Evolutionary conservation across 352 stramenopile genomes (phyloP).

Genomic region (Aphanomyces stellatus): DNA sequence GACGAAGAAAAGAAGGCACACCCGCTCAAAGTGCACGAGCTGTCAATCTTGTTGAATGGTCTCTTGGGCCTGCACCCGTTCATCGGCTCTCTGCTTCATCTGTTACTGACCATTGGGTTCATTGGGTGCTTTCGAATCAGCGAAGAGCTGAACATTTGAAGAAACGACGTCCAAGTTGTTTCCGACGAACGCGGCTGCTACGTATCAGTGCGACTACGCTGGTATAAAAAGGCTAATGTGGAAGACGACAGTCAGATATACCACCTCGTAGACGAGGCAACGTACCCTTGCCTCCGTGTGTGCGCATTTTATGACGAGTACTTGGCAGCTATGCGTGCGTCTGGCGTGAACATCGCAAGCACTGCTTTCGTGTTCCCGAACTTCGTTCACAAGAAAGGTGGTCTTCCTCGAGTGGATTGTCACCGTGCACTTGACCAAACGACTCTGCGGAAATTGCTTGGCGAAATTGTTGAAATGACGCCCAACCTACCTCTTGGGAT

Average conservation of each 20-base stretch:
- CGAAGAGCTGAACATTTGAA: conserved; percentile 18
- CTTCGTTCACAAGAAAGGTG: not conserved
- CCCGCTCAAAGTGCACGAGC: not conserved
- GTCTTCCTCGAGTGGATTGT: not conserved
- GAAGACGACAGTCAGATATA: not conserved
- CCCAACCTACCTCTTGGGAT: not conserved
- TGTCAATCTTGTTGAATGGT: not conserved
- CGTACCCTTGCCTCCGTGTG: not conserved
- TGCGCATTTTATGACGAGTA: not conserved
- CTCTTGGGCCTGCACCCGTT: not conserved
- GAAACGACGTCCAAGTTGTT: not conserved
- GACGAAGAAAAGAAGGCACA: conserved; percentile 16
- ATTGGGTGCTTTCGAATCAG: not conserved
- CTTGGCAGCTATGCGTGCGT: not conserved
- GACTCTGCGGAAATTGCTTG: not conserved
- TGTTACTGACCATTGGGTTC: not conserved
- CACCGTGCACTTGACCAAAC: not conserved
- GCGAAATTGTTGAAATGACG: not conserved
- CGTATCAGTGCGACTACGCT: not conserved
- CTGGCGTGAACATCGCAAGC: not conserved
- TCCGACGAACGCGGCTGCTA: not conserved
- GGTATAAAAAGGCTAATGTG: not conserved
- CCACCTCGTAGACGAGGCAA: not conserved
- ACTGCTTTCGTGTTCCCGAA: not conserved
- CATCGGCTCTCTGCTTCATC: not conserved